Base-by-base conservation (phyloP, 2,329 filamentous ascomycete genomes). In the Fragosphaeria purpurea region DNA sequence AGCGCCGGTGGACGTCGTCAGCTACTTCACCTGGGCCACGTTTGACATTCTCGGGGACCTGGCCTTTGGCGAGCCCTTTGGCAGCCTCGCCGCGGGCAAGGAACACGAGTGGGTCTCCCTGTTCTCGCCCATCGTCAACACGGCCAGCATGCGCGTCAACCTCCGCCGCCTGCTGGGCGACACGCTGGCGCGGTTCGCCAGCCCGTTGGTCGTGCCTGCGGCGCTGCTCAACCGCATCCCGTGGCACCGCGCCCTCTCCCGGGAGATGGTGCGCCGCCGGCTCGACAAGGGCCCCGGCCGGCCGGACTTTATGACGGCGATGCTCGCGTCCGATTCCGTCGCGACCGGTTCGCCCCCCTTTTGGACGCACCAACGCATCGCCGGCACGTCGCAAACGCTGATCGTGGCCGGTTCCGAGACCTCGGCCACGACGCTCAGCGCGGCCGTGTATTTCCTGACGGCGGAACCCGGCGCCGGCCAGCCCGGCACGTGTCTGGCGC, bases 381-480 rank as follows among this genome's bases (percentile, higher is more conserved):
- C 32, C 22, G 50, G 32, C 46, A 53, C 52, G 13, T 38, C 46
- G 2, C 35, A 53, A n/a, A 55, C 64, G 9, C 57, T 70, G 4
- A 62, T 76, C 34, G 60, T 71, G 11, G 73, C 72, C 6, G 73
- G 74, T 5, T 71, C 70, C 4, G 74, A 77, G 56, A 78, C 74
- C 5, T 75, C 73, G 1, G 70, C 74, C 0, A 74, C 72, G 0
- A 60, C 71, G 3, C 62, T 76, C 12, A 60, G 65, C 54, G 58
- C 70, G 55, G 57, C 63, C 53, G 56, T 62, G 0, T 76, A 65
- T 52, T 59, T 70, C 5, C 60, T 76, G 7, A 58, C 71, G 3
- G 63, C 60, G 4, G 61, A 72, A 50, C 66, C 65, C 0, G 55
- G 62, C 2, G 60, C 62, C 0, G 2, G 46, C 32, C 30, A 34